Evolutionary conservation across 2,329 filamentous ascomycete genomes (phyloP), one percentile per base, ranked within the genome.

Genomic region (Fusarium agapanthi): DNA sequence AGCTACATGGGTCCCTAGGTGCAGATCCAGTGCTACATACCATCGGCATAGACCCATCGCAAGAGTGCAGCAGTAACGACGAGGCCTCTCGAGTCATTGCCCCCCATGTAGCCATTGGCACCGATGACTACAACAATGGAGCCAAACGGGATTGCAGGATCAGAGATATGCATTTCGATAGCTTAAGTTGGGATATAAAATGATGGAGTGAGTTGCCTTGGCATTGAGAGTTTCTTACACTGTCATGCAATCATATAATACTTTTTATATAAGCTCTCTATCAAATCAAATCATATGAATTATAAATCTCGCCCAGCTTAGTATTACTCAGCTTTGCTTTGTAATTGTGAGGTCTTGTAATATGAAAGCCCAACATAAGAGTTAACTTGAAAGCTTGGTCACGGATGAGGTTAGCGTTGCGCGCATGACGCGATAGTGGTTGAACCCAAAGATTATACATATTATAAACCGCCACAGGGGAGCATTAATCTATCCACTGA

Each of bases 1-100:
- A 60, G 5, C 35, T 60, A 3, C 57, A 60, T 9, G 45, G 57
- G 20, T 60, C 57, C 7, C 24, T 60, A 13, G 76, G 86, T 38
- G 45, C 45, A n/a, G 45, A 48, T 48, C 45, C 45, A 5, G 45
- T 48, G 12, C 28, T 48, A 9, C 14, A 32, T 16, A 32, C 26
- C 14, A 48, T 48, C 4, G 45, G 45, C 28, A 30, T 48, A n/a
- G 45, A 32, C 11, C 45, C 45, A 48, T 48, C 45, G 3, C 28
- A n/a, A n/a, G 6, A 48, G 28, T 48, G 45, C 28, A n/a, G 28
- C 14, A 60, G 28, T 18, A 60, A 60, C 1, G 37, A 54, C 1
- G 57, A 54, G 13, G 57, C 57, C 3, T 37, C 35, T 43, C 28
- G 8, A 14, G 28, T 60, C 11, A 60, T 54, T 9, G 45, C 37